Percentiles rank a stretch among this genome's conserved stretches.
Conservation (phyloP, 169 alveolate species). For the Cryptosporidium ryanae region DNA sequence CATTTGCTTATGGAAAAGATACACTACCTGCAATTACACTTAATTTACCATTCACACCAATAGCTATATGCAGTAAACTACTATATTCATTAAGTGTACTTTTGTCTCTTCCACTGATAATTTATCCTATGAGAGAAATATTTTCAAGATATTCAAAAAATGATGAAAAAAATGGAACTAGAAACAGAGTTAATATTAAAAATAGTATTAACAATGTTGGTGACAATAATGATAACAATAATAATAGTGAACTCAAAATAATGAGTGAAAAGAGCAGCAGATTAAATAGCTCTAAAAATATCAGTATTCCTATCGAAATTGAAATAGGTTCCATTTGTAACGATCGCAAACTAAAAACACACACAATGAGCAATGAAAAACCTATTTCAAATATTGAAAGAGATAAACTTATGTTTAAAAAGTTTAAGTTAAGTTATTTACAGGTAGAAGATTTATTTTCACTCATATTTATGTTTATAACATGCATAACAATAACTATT, state of each 20-base stretch:
- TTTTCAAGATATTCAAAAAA: constrained; percentile 35
- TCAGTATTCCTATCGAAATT: neutral
- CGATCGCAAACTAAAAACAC: neutral
- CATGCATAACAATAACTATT: constrained; percentile 18
- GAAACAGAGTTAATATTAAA: neutral
- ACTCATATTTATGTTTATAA: constrained; percentile 29
- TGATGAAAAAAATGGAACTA: neutral
- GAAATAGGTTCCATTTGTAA: neutral
- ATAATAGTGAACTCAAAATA: neutral
- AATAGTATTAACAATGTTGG: neutral
- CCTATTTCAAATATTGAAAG: neutral
- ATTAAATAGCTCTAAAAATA: neutral
- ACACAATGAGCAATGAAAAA: neutral
- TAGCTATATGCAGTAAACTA: constrained; percentile 51
- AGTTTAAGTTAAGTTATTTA: too few relatives aligned
- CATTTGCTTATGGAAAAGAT: constrained; percentile 61
- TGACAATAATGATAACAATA: neutral
- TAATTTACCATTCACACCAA: constrained; percentile 59
- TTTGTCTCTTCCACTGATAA: constrained; percentile 51
- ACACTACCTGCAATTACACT: constrained; percentile 55
- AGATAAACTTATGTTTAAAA: neutral
- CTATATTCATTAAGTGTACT: constrained; percentile 50
- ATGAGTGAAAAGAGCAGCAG: neutral
- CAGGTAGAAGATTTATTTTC: constrained; percentile 30
- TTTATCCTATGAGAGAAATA: constrained; percentile 63